phyloP scores from a whole-genome alignment of 1,139 yeast genomes.

The Sugiyamaella castrensis region DNA sequence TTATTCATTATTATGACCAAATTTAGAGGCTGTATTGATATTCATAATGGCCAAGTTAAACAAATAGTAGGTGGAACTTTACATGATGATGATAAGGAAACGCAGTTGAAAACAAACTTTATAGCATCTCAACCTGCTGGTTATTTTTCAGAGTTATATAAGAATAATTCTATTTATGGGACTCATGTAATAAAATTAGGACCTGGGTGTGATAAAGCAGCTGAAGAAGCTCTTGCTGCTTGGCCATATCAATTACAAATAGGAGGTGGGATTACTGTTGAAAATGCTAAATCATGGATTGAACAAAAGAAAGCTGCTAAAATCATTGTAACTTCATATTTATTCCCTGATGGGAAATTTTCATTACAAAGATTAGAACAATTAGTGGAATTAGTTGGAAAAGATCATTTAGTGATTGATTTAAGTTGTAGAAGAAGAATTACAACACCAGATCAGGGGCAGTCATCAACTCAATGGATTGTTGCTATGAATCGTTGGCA shows the following conservation, averaged over 20 bases:
- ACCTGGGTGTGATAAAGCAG: constrained; percentile 78
- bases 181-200: constrained; percentile 95
- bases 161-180: constrained; percentile 55
- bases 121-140: constrained; percentile 74
- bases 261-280: constrained; percentile 85
- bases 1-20: too few relatives aligned
- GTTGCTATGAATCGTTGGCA: constrained; percentile 99
- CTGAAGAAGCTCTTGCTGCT: constrained; percentile 63
- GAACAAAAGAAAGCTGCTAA: constrained; percentile 61
- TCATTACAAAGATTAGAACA: constrained; percentile 51
- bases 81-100: constrained; percentile 37
- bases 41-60: constrained; percentile 91
- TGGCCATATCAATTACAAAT: constrained; percentile 80
- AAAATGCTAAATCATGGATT: constrained; percentile 76
- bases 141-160: constrained; percentile 73
- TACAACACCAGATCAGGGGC: constrained; percentile 18
- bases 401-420: constrained; percentile 74
- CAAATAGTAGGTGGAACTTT: constrained; percentile 96
- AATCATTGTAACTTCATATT: constrained; percentile 89
- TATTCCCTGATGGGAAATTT: constrained; percentile 64
- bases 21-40: constrained; percentile 92
- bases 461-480: constrained; percentile 70
- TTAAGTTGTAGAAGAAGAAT: constrained; percentile 64
- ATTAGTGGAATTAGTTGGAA: constrained; percentile 56
- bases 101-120: constrained; percentile 65